These are phyloP conservation scores for Coelastrella sp. DNA, from an alignment of 139 green algal species.

Conservation along the genomic window DNA sequence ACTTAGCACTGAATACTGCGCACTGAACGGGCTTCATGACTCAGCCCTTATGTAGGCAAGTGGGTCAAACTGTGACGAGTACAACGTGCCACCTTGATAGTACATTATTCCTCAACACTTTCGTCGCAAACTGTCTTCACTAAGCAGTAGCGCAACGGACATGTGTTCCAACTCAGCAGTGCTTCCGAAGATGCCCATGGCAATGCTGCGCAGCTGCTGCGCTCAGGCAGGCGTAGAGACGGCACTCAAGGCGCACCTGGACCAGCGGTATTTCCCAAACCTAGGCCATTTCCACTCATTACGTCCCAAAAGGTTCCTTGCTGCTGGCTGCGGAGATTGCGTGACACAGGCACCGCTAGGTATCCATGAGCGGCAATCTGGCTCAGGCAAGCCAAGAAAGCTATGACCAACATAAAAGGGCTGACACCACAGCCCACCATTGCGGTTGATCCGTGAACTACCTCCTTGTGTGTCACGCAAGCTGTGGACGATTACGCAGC, in stretches of 20 bases:
- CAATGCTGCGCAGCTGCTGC: neutral
- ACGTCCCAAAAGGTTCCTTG: slow-evolving; percentile 16
- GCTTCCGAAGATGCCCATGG: neutral
- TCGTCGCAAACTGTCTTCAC: no score
- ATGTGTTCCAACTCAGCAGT: no score
- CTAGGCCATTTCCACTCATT: slow-evolving; percentile 38
- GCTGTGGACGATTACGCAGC: no score
- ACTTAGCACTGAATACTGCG: neutral
- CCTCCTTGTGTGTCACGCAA: no score
- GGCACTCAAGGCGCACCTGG: neutral
- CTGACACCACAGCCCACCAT: no score
- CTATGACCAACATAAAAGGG: no score
- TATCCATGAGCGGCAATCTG: slow-evolving; percentile 24
- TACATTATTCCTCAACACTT: no score
- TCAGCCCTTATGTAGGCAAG: neutral
- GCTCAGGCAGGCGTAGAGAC: neutral
- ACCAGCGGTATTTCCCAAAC: neutral
- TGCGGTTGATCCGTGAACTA: no score
- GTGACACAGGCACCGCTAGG: neutral
- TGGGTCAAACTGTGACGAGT: no score
- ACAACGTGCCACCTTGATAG: no score
- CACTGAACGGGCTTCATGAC: neutral
- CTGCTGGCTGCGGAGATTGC: neutral
- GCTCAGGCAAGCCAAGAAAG: no score
- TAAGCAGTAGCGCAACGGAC: no score